Evolutionary conservation across 2,329 filamentous ascomycete genomes (phyloP).

Genomic region (Whalleya microplaca): DNA sequence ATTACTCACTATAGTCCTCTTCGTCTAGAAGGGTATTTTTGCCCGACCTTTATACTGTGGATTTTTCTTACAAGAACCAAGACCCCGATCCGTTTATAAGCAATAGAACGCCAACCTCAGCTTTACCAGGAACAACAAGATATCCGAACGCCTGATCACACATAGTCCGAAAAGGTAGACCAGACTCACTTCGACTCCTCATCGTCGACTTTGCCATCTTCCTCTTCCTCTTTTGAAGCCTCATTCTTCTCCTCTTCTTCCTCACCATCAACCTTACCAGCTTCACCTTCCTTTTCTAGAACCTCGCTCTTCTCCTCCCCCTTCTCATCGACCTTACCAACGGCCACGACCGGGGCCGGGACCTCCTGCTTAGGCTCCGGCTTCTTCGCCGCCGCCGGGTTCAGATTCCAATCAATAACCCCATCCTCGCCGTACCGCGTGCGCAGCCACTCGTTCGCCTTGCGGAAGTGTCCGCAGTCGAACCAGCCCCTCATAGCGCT

Average conservation of each 20-base stretch:
- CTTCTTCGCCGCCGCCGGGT: slow-evolving; percentile 37
- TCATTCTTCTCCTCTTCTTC: neutral
- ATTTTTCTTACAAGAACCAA: slow-evolving; percentile 7
- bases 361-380: slow-evolving; percentile 13
- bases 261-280: slow-evolving; percentile 17
- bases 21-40: slow-evolving; percentile 3
- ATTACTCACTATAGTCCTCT: neutral
- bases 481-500: slow-evolving; percentile 84
- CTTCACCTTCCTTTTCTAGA: slow-evolving; percentile 36
- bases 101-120: slow-evolving; percentile 17
- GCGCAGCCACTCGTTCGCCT: slow-evolving; percentile 83
- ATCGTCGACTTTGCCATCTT: neutral
- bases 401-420: slow-evolving; percentile 82
- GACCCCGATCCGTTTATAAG: slow-evolving; percentile 5
- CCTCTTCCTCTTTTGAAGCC: slow-evolving; percentile 1
- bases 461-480: slow-evolving; percentile 78
- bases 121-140: slow-evolving; percentile 1
- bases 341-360: slow-evolving; percentile 28
- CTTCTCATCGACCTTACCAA: slow-evolving; percentile 29
- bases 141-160: slow-evolving; percentile 11
- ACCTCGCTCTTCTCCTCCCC: slow-evolving; percentile 35
- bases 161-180: neutral
- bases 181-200: slow-evolving; percentile 4
- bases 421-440: slow-evolving; percentile 77
- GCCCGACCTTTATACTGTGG: slow-evolving; percentile 6